Base-by-base conservation (phyloP, 495 filamentous ascomycete genomes). In the Chaetomium tenue region DNA sequence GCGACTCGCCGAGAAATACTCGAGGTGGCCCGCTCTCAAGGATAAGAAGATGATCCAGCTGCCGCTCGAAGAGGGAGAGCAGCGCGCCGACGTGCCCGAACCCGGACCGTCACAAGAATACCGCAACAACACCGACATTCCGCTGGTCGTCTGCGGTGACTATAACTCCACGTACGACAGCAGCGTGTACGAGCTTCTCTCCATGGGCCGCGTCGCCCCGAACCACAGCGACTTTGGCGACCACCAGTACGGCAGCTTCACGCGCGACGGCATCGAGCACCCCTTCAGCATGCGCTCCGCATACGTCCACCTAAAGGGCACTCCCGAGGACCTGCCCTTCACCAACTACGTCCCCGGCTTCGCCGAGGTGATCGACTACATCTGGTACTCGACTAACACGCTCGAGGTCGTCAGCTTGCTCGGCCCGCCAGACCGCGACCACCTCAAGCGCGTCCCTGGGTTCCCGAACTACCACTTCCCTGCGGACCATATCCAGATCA, bases 381-480 rank as follows among this genome's bases (percentile, higher is more conserved):
- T 98, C 71, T 98, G 91, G 92, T 98, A 92, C 78, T 91, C 91
- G 58, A 91, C 91, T 50, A 98, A 96, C 74, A 86, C 91, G 33
- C 81, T 98, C 50, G 90, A 95, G 72, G 88, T 96, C 37, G 89
- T 91, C 40, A 89, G 87, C 47, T 76, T 98, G 62, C 89, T 98
- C 12, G 95, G 94, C 8, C 87, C 93, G 44, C 91, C 97, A 13
- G 95, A 98, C 76, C 85, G 86, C 71, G 87, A 94, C 15, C 96
- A 98, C 75, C 87, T 98, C 62, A 87, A 89, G 68, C 83, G 87
- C 52, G 92, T 97, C 6, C 94, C 94, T 4, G 94, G 94, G 0
- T 98, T 98, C 77, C 94, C 94, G 13, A 96, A 98, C 70, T 93
- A 89, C 73, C 94, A 98, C 78, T 97, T 97, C 79, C 95, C 95